These are phyloP conservation scores for Elongisporangium anandrum DNA, from an alignment of 352 stramenopile species.

Conservation along the genomic window DNA sequence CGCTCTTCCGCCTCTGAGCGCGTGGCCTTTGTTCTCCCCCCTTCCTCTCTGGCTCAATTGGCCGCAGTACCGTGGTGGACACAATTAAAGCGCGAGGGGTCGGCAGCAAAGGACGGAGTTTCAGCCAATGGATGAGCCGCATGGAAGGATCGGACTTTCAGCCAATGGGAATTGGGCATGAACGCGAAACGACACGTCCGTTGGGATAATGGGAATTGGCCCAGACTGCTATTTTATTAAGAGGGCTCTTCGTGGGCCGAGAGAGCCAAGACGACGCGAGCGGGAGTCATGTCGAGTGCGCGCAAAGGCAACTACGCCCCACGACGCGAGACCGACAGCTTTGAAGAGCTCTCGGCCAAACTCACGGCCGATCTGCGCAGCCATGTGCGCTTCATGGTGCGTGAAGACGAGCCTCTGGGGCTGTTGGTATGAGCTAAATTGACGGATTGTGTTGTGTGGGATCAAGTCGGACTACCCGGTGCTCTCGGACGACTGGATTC, in stretches of 20 bases:
- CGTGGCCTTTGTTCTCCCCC: slow-evolving; percentile 1
- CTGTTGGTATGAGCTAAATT: not conserved
- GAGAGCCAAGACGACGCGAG: not conserved
- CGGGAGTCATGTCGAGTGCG: slow-evolving; percentile 24
- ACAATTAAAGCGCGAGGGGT: not conserved
- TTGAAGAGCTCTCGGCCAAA: slow-evolving; percentile 84
- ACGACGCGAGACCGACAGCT: slow-evolving; percentile 56
- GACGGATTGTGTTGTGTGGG: not conserved
- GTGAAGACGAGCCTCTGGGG: too few species aligned
- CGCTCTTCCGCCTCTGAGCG: not conserved
- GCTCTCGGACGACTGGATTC: slow-evolving; percentile 83
- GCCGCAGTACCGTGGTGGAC: not conserved
- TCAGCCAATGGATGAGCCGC: not conserved
- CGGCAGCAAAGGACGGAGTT: not conserved
- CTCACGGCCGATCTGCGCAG: slow-evolving; percentile 82
- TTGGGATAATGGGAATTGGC: not conserved
- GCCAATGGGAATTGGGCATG: slow-evolving; percentile 1
- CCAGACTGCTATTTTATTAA: not conserved
- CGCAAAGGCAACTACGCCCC: slow-evolving; percentile 65
- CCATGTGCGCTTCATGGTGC: slow-evolving; percentile 84
- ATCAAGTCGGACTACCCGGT: slow-evolving; percentile 79
- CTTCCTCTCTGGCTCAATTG: slow-evolving; percentile 1
- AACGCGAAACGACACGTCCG: slow-evolving; percentile 7
- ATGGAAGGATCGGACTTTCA: slow-evolving; percentile 1
- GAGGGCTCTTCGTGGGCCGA: not conserved